These are phyloP conservation scores for Aspergillus avenaceus DNA, from an alignment of 495 filamentous ascomycete species.

Conservation along the genomic window DNA sequence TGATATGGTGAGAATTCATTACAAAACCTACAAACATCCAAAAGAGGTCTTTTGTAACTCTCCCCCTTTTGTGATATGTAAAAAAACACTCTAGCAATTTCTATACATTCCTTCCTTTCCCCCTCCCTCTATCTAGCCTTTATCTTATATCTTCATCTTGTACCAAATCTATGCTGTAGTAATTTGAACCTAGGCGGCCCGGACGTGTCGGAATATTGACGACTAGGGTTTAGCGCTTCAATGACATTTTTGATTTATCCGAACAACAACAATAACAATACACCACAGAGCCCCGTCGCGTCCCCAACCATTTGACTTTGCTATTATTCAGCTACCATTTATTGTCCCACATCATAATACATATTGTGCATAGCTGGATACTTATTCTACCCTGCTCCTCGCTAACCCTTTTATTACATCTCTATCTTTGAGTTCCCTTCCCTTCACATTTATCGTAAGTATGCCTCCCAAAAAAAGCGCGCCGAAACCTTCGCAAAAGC, in stretches of 20 bases:
- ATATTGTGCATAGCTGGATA: not conserved
- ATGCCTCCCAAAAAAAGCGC: slow-evolving; percentile 37
- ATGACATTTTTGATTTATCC: not conserved
- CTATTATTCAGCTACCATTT: not conserved
- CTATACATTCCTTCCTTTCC: no score
- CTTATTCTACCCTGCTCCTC: not conserved
- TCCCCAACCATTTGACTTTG: no score
- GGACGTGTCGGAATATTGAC: not conserved
- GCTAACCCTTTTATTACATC: not conserved
- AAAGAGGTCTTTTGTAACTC: no score
- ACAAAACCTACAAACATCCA: no score
- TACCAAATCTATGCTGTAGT: no score
- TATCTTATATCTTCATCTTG: no score
- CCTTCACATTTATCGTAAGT: not conserved
- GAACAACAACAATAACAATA: slow-evolving; percentile 4
- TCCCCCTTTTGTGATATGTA: no score
- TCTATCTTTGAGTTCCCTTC: slow-evolving; percentile 15
- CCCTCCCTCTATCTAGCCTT: no score
- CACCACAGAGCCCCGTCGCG: not conserved
- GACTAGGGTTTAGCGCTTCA: not conserved
- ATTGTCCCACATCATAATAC: not conserved
- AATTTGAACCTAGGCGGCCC: no score
- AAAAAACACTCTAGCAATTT: no score
- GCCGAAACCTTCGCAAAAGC: slow-evolving; percentile 14
- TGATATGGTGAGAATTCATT: no score